Base-by-base conservation (phyloP, 352 stramenopile species). In the Phytophthora macrochlamydospora region DNA sequence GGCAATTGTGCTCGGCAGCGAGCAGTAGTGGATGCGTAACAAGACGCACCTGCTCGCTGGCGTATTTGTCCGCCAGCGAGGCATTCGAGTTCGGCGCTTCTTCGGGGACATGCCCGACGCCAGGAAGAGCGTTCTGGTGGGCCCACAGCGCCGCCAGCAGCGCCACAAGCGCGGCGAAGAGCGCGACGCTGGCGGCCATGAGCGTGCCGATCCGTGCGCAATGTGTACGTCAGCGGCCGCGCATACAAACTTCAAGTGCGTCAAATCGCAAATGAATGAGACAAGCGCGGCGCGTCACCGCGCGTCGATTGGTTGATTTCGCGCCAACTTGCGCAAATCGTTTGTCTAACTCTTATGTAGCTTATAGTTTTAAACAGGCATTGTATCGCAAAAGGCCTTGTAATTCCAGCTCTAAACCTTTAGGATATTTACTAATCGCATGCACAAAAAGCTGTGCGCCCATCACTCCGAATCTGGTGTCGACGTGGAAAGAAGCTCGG, bases 31-130 rank as follows among this genome's bases (percentile, higher is more conserved):
- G 70, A 18, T 81, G 77, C 51, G 69, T 87, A 11, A 48, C 62
- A 49, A 92, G 79, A 37, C 66, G 66, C 52, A 87, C 67, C 30
- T 89, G 7, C 18, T 90, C 71, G 58, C 81, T 92, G 31, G 64
- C 59, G 66, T 92, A 89, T 58, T 89, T 90, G 66, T 83, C 58
- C 12, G 62, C 62, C 11, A 62, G n/a, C 13, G 18, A 45, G 37
- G 29, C 33, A 43, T 55, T 49, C 46, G 35, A 66, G 51, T 44
- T 51, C 35, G 49, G 13, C 18, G 45, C 18, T 24, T 24, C 18
- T 24, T 24, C 18, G 18, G 18, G 43, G 14, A 56, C 24, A 33
- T 14, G 14, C 38, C 54, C 44, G 40, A 60, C 54, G 5, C 54
- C 35, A 63, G 29, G 5, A 50, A 38, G 8, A 51, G 65, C 14